A percentile compares a stretch with the other conserved stretches of the same genome.
Evolutionary conservation across 73 alveolate species (phyloP).

Genomic region (Effrenium voratum): DNA sequence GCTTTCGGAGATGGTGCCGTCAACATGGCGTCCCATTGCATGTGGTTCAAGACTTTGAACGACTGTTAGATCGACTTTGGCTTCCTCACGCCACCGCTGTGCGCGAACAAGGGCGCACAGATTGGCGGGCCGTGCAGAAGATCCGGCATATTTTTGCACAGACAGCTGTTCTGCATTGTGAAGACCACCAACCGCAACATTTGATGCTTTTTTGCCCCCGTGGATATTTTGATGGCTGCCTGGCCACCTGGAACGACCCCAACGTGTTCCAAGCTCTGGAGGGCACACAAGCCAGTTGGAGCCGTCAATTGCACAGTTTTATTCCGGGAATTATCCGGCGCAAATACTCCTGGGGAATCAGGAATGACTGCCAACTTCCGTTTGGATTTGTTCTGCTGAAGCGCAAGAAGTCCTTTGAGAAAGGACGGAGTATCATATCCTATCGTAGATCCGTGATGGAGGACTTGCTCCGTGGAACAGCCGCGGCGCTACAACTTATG

Average conservation of each 20-base stretch:
- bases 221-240: background rate
- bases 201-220: background rate
- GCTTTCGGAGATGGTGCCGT: no score
- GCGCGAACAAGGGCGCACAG: no score
- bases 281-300: no score
- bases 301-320: no score
- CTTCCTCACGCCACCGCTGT: no score
- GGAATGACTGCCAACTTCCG: background rate
- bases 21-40: no score
- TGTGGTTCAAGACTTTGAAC: no score
- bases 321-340: background rate
- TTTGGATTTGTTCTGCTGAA: background rate
- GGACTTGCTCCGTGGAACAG: background rate
- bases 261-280: no score
- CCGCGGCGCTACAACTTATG: background rate
- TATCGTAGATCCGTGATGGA: background rate
- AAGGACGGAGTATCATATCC: slow-evolving; percentile 1
- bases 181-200: background rate
- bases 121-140: no score
- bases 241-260: background rate
- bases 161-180: no score
- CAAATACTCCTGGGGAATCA: background rate
- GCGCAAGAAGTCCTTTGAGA: background rate
- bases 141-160: no score
- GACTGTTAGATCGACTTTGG: no score